Conservation (phyloP, 2,329 filamentous ascomycete species). For the Stemphylium lycopersici region DNA sequence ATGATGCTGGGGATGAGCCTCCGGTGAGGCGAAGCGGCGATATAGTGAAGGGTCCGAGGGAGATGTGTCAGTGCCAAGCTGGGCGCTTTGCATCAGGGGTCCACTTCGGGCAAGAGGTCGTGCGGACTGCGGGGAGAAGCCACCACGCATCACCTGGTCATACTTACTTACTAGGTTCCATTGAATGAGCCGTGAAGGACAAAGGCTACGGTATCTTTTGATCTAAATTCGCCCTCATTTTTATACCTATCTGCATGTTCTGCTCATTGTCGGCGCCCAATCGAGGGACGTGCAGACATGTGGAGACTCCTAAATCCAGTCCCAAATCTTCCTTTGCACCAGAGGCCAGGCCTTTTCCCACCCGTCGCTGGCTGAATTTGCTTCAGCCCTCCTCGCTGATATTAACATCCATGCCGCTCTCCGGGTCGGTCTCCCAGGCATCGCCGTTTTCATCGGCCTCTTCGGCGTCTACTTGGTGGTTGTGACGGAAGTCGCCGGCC, state of each 20-base stretch:
- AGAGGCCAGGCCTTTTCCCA: no score
- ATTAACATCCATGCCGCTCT: neutral
- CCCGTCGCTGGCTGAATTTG: no score
- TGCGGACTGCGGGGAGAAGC: slow-evolving; percentile 10
- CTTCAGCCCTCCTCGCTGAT: neutral
- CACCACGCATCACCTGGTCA: slow-evolving; percentile 1
- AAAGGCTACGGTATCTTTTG: neutral
- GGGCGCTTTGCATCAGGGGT: neutral
- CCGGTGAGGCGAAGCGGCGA: neutral
- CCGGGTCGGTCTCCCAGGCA: neutral
- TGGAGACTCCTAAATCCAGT: neutral
- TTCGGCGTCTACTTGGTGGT: neutral
- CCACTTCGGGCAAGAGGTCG: slow-evolving; percentile 9
- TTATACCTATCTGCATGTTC: neutral
- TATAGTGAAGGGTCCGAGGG: neutral
- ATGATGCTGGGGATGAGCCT: slow-evolving; percentile 6
- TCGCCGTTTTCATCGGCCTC: neutral
- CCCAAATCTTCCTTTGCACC: neutral
- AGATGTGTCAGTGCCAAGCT: slow-evolving; percentile 19
- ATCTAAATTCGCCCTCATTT: neutral
- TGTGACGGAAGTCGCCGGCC: neutral
- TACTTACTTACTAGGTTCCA: neutral
- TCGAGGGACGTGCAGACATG: neutral
- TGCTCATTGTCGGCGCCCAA: neutral
- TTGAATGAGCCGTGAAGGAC: neutral